Percentiles rank a stretch among this genome's conserved stretches.
These are phyloP conservation scores for Chaetomium sp. DNA, from an alignment of 2,329 filamentous ascomycete genomes.

Conservation along the genomic window DNA sequence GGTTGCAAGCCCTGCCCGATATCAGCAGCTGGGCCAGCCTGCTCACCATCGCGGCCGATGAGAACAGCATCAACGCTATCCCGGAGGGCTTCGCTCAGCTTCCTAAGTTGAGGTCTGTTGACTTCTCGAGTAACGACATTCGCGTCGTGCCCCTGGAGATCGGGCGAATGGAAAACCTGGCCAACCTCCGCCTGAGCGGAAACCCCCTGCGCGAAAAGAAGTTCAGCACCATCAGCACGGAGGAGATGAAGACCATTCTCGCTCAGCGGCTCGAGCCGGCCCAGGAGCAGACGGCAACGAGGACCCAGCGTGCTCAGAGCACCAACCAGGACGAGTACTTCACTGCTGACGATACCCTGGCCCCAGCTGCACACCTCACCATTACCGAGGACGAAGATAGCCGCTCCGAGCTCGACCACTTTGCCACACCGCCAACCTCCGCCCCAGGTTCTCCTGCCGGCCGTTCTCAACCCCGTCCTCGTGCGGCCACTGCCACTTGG, in stretches of 20 bases:
- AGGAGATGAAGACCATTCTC: slow-evolving; percentile 72
- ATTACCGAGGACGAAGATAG: slow-evolving; percentile 36
- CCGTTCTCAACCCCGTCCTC: slow-evolving; percentile 29
- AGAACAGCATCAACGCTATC: slow-evolving; percentile 72
- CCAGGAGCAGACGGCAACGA: slow-evolving; percentile 31
- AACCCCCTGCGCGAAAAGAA: slow-evolving; percentile 89
- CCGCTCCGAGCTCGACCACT: slow-evolving; percentile 48
- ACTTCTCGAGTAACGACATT: slow-evolving; percentile 82
- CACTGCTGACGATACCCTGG: neutral
- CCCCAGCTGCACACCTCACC: neutral
- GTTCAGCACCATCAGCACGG: slow-evolving; percentile 70
- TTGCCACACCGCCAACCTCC: slow-evolving; percentile 52
- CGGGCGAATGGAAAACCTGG: slow-evolving; percentile 69
- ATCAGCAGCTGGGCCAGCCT: slow-evolving; percentile 69
- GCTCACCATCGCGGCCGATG: slow-evolving; percentile 66
- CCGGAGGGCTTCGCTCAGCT: slow-evolving; percentile 69
- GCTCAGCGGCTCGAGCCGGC: slow-evolving; percentile 58
- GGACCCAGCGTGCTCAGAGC: slow-evolving; percentile 10
- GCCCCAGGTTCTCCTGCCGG: slow-evolving; percentile 41
- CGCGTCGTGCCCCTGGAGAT: slow-evolving; percentile 68
- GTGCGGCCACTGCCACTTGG: slow-evolving; percentile 46
- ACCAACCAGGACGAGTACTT: neutral
- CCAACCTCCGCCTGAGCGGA: slow-evolving; percentile 71
- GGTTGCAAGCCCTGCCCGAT: slow-evolving; percentile 65
- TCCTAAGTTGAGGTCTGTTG: slow-evolving; percentile 63